These are phyloP conservation scores for Bombardia bombarda DNA, from an alignment of 495 filamentous ascomycete genomes.

Conservation along the genomic window DNA sequence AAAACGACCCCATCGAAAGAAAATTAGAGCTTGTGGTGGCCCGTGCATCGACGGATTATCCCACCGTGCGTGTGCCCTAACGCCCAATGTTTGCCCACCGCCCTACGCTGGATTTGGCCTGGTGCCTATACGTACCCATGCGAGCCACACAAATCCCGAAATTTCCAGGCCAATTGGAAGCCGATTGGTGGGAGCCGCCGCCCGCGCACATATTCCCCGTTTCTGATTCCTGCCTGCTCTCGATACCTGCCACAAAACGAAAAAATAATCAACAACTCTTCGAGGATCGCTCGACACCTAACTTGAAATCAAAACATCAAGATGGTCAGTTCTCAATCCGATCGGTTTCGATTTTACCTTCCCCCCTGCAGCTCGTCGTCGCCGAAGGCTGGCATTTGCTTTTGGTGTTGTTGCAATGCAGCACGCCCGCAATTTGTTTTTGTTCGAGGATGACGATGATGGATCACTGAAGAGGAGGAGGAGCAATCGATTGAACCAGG, in stretches of 20 bases:
- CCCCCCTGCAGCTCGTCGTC: background rate
- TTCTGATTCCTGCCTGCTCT: slow-evolving; percentile 4
- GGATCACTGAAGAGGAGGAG: too few relatives aligned
- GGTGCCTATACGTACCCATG: background rate
- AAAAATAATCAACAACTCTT: slow-evolving; percentile 29
- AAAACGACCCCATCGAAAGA: too few relatives aligned
- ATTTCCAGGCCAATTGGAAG: slow-evolving; percentile 2
- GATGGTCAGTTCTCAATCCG: slow-evolving; percentile 39
- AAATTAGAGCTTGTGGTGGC: slow-evolving; percentile 16
- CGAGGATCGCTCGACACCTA: slow-evolving; percentile 46
- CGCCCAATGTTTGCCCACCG: too few relatives aligned
- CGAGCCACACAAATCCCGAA: slow-evolving; percentile 12
- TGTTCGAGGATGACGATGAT: too few relatives aligned
- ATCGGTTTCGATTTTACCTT: background rate
- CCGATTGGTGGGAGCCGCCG: slow-evolving; percentile 13
- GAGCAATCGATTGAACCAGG: background rate
- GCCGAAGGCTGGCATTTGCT: too few relatives aligned
- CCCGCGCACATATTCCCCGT: slow-evolving; percentile 20
- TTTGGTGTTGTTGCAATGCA: too few relatives aligned
- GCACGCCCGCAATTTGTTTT: background rate
- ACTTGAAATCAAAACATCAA: slow-evolving; percentile 34
- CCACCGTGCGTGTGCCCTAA: too few relatives aligned
- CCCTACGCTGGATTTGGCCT: background rate
- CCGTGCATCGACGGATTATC: too few relatives aligned
- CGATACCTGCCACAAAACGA: background rate